Evolutionary conservation across 2,329 filamentous ascomycete genomes (phyloP).

Genomic region (Botrytis paeoniae): DNA sequence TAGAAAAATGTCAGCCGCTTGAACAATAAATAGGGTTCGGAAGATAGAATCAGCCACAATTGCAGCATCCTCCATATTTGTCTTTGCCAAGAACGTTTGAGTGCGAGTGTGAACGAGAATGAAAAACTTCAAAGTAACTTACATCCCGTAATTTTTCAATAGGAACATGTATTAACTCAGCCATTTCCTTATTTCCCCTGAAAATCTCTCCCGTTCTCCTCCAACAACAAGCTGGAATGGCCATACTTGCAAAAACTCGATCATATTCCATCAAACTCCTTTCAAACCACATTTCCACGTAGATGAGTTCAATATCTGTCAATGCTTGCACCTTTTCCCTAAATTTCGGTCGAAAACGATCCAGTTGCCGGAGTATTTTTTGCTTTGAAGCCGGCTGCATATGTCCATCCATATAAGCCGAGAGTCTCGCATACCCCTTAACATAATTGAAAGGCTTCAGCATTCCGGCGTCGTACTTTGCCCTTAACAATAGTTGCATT

Average conservation of each 20-base stretch:
- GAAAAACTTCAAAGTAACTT: conserved; percentile 42
- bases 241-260: conserved; percentile 97
- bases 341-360: conserved; percentile 93
- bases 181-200: conserved; percentile 97
- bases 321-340: conserved; percentile 88
- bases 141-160: conserved; percentile 90
- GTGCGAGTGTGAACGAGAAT: not conserved
- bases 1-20: conserved; percentile 6
- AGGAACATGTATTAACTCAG: conserved; percentile 87
- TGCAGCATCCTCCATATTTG: not conserved
- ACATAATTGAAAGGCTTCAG: conserved; percentile 98
- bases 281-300: conserved; percentile 99
- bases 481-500: conserved; percentile 89
- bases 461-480: conserved; percentile 93
- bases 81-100: conserved; percentile 7
- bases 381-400: conserved; percentile 79
- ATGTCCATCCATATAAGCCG: conserved; percentile 87
- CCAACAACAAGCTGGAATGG: conserved; percentile 97
- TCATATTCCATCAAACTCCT: conserved; percentile 96
- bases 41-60: conserved; percentile 13
- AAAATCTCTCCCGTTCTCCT: conserved; percentile 95
- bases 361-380: conserved; percentile 86
- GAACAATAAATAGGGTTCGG: not conserved
- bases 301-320: conserved; percentile 89
- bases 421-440: conserved; percentile 86